Evolutionary conservation across 2,329 filamentous ascomycete genomes (phyloP).

Genomic region (Nigrograna mackinnonii): DNA sequence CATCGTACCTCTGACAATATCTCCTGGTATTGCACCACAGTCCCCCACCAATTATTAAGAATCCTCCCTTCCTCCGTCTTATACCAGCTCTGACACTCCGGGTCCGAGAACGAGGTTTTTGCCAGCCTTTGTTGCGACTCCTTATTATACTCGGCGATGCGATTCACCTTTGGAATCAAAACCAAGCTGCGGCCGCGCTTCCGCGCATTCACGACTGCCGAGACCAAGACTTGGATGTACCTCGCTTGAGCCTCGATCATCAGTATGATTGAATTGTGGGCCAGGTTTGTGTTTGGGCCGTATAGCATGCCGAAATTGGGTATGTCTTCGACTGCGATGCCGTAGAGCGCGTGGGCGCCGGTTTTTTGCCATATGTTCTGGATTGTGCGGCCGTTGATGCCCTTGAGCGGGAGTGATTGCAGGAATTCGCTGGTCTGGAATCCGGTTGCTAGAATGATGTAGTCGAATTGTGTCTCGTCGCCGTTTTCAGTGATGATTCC

Average conservation of each 20-base stretch:
- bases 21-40: slow-evolving; percentile 60
- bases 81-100: slow-evolving; percentile 60
- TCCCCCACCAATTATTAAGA: slow-evolving; percentile 61
- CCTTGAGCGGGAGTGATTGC: slow-evolving; percentile 58
- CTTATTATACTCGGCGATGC: slow-evolving; percentile 50
- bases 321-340: slow-evolving; percentile 54
- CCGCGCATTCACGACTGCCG: slow-evolving; percentile 52
- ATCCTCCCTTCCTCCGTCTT: slow-evolving; percentile 58
- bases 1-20: slow-evolving; percentile 46
- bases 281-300: slow-evolving; percentile 60
- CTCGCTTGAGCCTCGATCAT: slow-evolving; percentile 64
- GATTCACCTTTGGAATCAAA: slow-evolving; percentile 47
- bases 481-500: slow-evolving; percentile 52
- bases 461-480: slow-evolving; percentile 48
- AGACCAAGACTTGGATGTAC: slow-evolving; percentile 57
- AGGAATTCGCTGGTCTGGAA: slow-evolving; percentile 64
- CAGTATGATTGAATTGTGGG: slow-evolving; percentile 62
- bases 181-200: slow-evolving; percentile 43
- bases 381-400: slow-evolving; percentile 47
- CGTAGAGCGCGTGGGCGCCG: slow-evolving; percentile 56
- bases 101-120: slow-evolving; percentile 56
- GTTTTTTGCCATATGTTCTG: slow-evolving; percentile 58
- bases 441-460: slow-evolving; percentile 62
- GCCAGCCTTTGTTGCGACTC: slow-evolving; percentile 49
- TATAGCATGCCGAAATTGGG: slow-evolving; percentile 63